Evolutionary conservation across 352 stramenopile species (phyloP).

Genomic region (Globisporangium viniferum): DNA sequence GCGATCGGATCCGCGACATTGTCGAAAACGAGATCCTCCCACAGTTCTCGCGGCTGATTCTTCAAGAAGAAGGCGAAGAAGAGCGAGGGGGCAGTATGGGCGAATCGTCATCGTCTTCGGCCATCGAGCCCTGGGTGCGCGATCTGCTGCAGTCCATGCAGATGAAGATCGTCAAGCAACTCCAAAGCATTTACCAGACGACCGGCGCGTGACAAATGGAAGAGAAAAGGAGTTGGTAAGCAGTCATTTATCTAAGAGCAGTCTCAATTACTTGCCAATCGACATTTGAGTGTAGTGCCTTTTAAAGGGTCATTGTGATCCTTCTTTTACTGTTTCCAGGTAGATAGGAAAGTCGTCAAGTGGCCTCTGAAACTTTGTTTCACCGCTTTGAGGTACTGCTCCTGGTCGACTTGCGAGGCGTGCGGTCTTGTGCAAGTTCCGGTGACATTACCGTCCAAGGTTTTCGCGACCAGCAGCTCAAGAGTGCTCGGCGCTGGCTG

Average conservation of each 20-base stretch:
- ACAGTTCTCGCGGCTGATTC: constrained; percentile 46
- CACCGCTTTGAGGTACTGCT: background rate
- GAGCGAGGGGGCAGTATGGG: background rate
- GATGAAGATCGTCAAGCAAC: constrained; percentile 56
- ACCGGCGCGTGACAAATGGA: background rate
- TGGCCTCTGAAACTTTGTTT: constrained; percentile 10
- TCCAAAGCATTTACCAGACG: constrained; percentile 34
- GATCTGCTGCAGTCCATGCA: constrained; percentile 72
- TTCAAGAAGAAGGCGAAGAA: constrained; percentile 32
- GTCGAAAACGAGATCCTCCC: constrained; percentile 71
- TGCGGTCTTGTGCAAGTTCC: background rate
- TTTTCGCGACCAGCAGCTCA: constrained; percentile 28
- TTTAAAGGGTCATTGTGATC: background rate
- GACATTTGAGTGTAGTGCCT: background rate
- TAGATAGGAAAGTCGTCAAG: constrained; percentile 1
- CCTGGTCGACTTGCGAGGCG: constrained; percentile 5
- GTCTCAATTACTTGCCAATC: background rate
- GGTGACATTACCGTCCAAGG: constrained; percentile 11
- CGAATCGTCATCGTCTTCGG: background rate
- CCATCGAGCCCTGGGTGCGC: constrained; percentile 58
- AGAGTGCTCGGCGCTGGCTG: constrained; percentile 33
- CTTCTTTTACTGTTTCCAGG: background rate
- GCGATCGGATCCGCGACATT: constrained; percentile 47
- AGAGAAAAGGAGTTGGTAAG: background rate
- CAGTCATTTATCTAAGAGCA: background rate